These are phyloP conservation scores for Suhomyces yuchorum DNA, from an alignment of 1,139 yeast genomes.

Conservation along the genomic window DNA sequence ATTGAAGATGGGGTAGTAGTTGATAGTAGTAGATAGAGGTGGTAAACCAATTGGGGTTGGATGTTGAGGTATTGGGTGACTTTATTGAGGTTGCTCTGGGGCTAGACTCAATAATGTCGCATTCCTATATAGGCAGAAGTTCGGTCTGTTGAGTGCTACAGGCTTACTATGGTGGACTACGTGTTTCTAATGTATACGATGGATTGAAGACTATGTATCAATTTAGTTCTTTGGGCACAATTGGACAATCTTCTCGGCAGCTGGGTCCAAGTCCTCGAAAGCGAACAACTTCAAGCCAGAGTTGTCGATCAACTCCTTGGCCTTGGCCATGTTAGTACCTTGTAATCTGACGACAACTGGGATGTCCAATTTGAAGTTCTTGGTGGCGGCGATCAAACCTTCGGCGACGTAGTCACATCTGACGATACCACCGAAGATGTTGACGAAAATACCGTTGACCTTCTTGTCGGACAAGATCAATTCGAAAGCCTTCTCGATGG, in stretches of 20 bases:
- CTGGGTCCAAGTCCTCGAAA: conserved; percentile 91
- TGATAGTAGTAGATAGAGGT: too few species aligned
- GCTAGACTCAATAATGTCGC: too few species aligned
- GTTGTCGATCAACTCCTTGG: conserved; percentile 80
- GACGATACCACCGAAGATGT: conserved; percentile 98
- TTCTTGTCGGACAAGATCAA: conserved; percentile 86
- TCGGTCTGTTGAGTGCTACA: too few species aligned
- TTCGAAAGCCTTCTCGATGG: conserved; percentile 96
- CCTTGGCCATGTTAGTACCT: conserved; percentile 93
- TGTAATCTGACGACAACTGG: conserved; percentile 98
- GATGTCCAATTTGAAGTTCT: conserved; percentile 58
- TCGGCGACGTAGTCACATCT: conserved; percentile 98
- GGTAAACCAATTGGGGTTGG: too few species aligned
- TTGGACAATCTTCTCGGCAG: conserved; percentile 93
- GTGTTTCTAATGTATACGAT: background rate
- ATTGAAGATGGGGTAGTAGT: too few species aligned
- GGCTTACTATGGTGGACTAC: too few species aligned
- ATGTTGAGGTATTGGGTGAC: too few species aligned
- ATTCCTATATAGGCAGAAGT: too few species aligned
- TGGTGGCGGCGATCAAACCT: conserved; percentile 55
- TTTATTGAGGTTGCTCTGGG: too few species aligned
- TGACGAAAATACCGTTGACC: conserved; percentile 95
- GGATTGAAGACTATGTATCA: conserved; percentile 5
- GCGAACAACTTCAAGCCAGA: conserved; percentile 94
- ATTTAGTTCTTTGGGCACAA: conserved; percentile 43